Percentiles rank a stretch among this genome's conserved stretches.
These are phyloP conservation scores for Xylaria telfairii DNA, from an alignment of 495 filamentous ascomycete genomes.

Conservation along the genomic window DNA sequence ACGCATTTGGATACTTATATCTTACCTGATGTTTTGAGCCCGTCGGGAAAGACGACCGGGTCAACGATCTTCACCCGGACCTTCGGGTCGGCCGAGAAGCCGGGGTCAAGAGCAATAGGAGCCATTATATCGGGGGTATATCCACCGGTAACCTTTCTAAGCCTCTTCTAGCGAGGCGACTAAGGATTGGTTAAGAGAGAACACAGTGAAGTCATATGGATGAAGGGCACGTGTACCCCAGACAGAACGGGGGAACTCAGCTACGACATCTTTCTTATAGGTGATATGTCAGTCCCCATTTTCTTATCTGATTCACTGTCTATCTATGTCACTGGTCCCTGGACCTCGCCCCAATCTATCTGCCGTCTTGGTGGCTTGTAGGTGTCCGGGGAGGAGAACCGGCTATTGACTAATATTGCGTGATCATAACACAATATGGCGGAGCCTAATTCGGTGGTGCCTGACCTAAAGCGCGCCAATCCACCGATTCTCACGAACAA, in stretches of 20 bases:
- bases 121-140: constrained; percentile 33
- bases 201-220: constrained; percentile 2
- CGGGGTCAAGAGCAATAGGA: constrained; percentile 34
- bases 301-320: constrained; percentile 20
- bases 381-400: not conserved
- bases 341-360: constrained; percentile 2
- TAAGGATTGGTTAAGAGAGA: not conserved
- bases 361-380: constrained; percentile 13
- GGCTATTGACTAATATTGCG: constrained; percentile 23
- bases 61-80: constrained; percentile 31
- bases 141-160: not conserved
- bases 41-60: constrained; percentile 57
- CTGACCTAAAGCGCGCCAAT: constrained; percentile 10
- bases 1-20: constrained; percentile 8
- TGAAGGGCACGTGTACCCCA: constrained; percentile 11
- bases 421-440: constrained; percentile 28
- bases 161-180: not conserved
- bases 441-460: constrained; percentile 1
- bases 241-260: not conserved
- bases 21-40: constrained; percentile 49
- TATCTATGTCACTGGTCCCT: not conserved
- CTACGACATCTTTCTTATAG: constrained; percentile 7
- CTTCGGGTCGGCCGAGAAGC: constrained; percentile 30
- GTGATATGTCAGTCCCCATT: not conserved
- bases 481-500: not conserved